phyloP scores from a whole-genome alignment of 768 basidiomycete genomes.

The Podaxis carcinomalis region DNA sequence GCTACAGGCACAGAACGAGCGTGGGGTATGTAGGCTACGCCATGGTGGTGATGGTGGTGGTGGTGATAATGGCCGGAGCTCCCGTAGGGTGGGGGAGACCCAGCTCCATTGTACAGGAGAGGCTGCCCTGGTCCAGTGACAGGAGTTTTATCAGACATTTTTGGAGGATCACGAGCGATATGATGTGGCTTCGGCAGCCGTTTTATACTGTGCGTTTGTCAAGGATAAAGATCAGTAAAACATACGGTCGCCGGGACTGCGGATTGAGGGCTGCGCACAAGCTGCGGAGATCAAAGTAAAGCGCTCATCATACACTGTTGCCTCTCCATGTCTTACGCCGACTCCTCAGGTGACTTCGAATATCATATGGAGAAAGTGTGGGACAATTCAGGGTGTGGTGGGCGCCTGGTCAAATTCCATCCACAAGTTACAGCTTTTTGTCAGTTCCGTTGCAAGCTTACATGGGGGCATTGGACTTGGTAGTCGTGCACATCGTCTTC shows the following conservation, averaged over 20 bases:
- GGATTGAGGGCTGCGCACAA: neutral
- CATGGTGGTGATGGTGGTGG: slow-evolving; percentile 1
- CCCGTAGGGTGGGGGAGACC: slow-evolving; percentile 8
- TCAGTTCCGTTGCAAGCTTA: too few species aligned
- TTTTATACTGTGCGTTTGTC: neutral
- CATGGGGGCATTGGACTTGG: too few species aligned
- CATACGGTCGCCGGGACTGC: slow-evolving; percentile 2
- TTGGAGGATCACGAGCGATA: neutral
- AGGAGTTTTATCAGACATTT: neutral
- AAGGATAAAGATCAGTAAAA: neutral
- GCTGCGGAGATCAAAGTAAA: too few species aligned
- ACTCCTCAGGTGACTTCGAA: too few species aligned
- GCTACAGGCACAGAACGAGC: neutral
- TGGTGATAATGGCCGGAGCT: neutral
- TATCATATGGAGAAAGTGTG: too few species aligned
- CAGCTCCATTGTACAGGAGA: neutral
- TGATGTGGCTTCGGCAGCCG: neutral
- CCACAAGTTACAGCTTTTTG: too few species aligned
- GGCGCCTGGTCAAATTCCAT: too few species aligned
- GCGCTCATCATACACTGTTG: too few species aligned
- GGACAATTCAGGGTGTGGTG: too few species aligned
- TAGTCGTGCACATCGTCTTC: too few species aligned
- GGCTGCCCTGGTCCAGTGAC: neutral
- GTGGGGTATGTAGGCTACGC: slow-evolving; percentile 2
- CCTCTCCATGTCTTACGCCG: too few species aligned